Base-by-base conservation (phyloP, 257 asterid species). In the Solanum tarapatanum region DNA sequence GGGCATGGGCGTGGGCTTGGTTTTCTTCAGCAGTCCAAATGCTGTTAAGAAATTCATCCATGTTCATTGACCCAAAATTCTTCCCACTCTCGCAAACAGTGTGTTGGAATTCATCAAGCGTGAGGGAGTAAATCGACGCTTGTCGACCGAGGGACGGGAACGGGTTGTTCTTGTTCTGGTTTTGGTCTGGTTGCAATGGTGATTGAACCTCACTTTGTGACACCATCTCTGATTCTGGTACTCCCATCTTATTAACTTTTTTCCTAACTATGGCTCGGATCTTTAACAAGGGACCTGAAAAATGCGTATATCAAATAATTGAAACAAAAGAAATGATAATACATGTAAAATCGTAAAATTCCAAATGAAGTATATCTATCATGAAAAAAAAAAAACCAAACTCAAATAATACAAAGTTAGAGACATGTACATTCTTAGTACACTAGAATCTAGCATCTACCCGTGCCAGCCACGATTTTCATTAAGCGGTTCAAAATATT, bases 1-100 rank as follows among this genome's bases (percentile, higher is more conserved):
- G 93, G 3, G 24, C 45, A 8, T 90, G 91, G 1, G 88, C 90
- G 5, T 92, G 96, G 4, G 94, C 94, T 72, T 93, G 97, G 75
- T 93, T 92, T 84, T 96, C 99, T 86, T 96, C 98, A 2, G 98
- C 98, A 1, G 93, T 94, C 98, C 98, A 96, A 84, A 95, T 94
- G 92, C 95, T 95, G 89, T 93, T 96, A 88, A 96, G 94, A 91
- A 96, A 96, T 76, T 96, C 99, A 19, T 96, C 99, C 99, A 96
- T 96, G 89, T 95, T 96, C 98, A 96, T 95, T 0, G 99, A 96
- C 16, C 98, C 96, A 13, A 95, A 94, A 45, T 92, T 93, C 94
- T 94, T 96, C 77, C 98, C 98, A 3, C 92, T 88, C 48, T 92
- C 98, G 21, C 91, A 89, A 0, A 96, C 88, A 0, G 96, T 93